Percentiles rank a stretch among this genome's conserved stretches.
Conservation (phyloP, 192 early-diverging fungal genomes). For the Dissophora ornata region DNA sequence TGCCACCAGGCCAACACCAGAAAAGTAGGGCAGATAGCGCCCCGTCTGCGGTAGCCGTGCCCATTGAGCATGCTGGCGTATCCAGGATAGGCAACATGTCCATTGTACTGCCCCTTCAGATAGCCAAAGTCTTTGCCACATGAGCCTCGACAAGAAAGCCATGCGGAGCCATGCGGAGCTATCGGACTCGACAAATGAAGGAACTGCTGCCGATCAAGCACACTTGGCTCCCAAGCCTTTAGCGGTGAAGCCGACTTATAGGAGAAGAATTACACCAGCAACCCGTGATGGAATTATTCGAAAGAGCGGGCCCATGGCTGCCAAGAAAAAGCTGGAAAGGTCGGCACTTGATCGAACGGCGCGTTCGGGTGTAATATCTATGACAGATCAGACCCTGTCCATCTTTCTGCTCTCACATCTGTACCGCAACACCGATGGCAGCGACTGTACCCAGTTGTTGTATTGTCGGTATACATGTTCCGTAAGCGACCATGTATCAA, state of each 20-base stretch:
- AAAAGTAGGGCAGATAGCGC: no score
- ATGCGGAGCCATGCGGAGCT: no score
- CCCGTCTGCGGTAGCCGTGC: no score
- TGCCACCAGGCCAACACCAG: no score
- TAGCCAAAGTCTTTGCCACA: neutral
- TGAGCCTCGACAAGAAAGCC: no score
- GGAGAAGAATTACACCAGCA: conserved; percentile 6
- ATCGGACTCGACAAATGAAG: no score
- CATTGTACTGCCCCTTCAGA: neutral
- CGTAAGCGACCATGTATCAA: no score
- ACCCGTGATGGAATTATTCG: conserved; percentile 21
- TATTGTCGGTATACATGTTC: no score
- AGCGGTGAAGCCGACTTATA: conserved; percentile 27
- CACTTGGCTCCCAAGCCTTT: conserved; percentile 11
- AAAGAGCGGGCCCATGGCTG: conserved; percentile 1
- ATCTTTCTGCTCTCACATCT: neutral
- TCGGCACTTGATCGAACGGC: neutral
- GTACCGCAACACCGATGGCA: neutral
- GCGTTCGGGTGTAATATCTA: conserved; percentile 16
- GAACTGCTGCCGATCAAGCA: no score
- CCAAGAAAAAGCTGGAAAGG: conserved; percentile 3
- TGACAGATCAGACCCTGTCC: no score
- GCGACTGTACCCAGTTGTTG: no score
- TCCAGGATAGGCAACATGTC: conserved; percentile 6
- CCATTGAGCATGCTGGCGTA: no score